Evolutionary conservation across 164 flowering plant genomes (phyloP).

Genomic region (Sextonia rubra): DNA sequence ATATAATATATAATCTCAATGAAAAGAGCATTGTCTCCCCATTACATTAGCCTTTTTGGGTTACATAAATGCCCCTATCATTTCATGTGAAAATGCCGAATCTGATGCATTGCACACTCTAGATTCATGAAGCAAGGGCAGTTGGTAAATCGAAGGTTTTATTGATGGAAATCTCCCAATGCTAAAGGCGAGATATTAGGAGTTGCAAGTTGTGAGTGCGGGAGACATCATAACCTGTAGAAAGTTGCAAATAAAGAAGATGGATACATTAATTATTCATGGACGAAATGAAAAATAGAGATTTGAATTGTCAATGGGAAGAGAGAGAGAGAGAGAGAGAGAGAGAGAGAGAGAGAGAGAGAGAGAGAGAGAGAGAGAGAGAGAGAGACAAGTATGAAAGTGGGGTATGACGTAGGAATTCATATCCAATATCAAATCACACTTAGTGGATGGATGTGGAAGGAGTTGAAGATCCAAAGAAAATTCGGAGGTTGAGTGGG

Average conservation of each 20-base stretch:
- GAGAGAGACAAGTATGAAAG: background rate
- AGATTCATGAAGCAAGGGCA: background rate
- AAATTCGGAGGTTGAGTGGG: background rate
- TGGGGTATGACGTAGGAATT: constrained; percentile 4
- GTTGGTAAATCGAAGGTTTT: background rate
- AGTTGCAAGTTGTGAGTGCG: background rate
- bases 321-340: background rate
- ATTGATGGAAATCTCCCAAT: background rate
- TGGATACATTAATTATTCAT: background rate
- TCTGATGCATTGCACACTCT: background rate
- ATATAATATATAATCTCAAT: background rate
- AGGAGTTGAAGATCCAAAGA: background rate
- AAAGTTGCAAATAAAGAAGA: background rate
- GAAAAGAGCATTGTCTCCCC: background rate
- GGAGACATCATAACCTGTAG: background rate
- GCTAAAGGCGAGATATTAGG: background rate
- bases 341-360: background rate
- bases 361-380: background rate
- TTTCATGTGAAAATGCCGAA: background rate
- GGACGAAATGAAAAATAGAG: constrained; percentile 1
- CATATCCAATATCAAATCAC: background rate
- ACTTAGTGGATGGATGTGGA: constrained; percentile 2
- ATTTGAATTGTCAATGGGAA: constrained; percentile 1
- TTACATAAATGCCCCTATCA: background rate
- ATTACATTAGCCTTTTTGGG: background rate